Percentiles rank a stretch among this genome's conserved stretches.
Conservation (phyloP, 208 protist species). For the Angomonas ambiguus region DNA sequence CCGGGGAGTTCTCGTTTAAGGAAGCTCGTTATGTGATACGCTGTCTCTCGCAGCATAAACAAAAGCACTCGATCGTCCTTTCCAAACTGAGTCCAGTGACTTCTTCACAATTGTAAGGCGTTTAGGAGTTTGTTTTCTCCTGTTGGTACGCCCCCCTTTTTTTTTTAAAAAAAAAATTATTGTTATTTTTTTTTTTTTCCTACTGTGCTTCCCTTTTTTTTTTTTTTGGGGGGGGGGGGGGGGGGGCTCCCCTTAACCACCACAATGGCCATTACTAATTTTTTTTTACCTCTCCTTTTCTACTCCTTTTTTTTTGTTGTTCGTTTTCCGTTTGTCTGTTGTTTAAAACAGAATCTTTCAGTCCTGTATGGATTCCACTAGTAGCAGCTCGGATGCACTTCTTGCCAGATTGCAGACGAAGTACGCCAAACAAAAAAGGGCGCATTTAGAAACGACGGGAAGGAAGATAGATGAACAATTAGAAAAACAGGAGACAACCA, state of each 20-base stretch:
- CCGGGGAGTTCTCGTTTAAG: slow-evolving; percentile 59
- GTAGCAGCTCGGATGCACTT: slow-evolving; percentile 27
- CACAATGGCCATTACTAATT: too few species aligned
- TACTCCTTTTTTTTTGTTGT: slow-evolving; percentile 4
- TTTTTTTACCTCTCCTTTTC: background rate
- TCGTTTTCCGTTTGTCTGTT: background rate
- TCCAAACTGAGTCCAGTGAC: slow-evolving; percentile 56
- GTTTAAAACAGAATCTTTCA: too few species aligned
- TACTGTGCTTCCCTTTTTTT: background rate
- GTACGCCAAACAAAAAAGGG: slow-evolving; percentile 37
- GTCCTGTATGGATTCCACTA: background rate
- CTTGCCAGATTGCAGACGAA: slow-evolving; percentile 44
- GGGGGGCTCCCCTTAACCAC: too few species aligned
- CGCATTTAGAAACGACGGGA: slow-evolving; percentile 14
- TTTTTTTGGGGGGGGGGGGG: too few species aligned
- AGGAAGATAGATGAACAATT: background rate
- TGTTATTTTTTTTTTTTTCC: background rate
- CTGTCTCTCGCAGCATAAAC: slow-evolving; percentile 68
- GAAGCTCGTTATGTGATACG: slow-evolving; percentile 73
- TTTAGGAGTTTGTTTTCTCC: too few species aligned
- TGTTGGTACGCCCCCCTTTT: too few species aligned
- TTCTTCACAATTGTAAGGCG: background rate
- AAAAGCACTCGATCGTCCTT: slow-evolving; percentile 80
- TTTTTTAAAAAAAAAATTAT: background rate
- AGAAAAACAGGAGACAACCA: background rate